Evolutionary conservation across 2,329 filamentous ascomycete genomes (phyloP), one percentile per base, ranked within the genome.

Genomic region (Fusarium denticulatum): DNA sequence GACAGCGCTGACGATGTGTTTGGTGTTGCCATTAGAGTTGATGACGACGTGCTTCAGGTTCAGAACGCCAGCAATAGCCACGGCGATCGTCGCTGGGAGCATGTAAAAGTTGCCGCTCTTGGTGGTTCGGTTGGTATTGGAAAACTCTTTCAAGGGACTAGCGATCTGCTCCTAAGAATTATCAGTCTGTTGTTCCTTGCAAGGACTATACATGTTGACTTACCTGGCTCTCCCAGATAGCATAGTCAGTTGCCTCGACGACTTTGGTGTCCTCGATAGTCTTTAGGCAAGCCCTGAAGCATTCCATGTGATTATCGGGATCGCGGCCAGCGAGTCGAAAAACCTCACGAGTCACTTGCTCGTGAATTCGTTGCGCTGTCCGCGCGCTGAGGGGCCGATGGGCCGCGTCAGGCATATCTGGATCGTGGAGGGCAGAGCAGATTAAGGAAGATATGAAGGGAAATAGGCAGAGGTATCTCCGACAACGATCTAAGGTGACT

Each of bases 251-350:
- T 36, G 66, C 43, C 15, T 45, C 26, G 39, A 69, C 15, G 43
- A 63, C 32, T 7, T 57, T 43, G 13, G 66, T 69, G 6, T 36
- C 39, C 11, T 52, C 16, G 4, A 62, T 60, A 22, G 34, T 40
- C 14, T 46, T 37, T 10, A 69, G 13, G 43, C 66, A 69, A 16
- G 56, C 49, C 11, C 32, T 22, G 42, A 63, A 68, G 34, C 66
- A 68, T 6, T n/a, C 14, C 9, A n/a, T 10, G 7, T 68, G 64
- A 14, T 37, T 10, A 4, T 24, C 20, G 3, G 57, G 50, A n/a
- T 68, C 47, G 28, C 57, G 43, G 1, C 43, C 43, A 14, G 49
- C 45, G 24, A 68, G 45, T 22, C 20, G 26, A 36, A 68, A 69
- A n/a, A 68, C 30, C 26, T 69, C 57, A 36, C 34, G 11, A n/a